A percentile compares a stretch with the other conserved stretches of the same genome.
Evolutionary conservation across 2,329 filamentous ascomycete species (phyloP).

Genomic region (Fusarium burgessii): DNA sequence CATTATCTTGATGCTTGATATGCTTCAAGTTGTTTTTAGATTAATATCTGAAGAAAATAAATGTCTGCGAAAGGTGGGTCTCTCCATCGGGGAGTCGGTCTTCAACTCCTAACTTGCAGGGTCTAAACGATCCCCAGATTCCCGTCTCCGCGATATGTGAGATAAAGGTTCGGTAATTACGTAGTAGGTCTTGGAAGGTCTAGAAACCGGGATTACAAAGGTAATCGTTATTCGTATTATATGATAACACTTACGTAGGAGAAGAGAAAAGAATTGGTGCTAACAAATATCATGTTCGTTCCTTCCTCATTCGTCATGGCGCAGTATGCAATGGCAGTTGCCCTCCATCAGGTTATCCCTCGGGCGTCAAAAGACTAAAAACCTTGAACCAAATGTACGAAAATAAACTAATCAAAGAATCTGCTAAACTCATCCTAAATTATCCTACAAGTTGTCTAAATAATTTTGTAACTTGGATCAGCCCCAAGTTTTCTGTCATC

Average conservation of each 20-base stretch:
- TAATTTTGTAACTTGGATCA: no score
- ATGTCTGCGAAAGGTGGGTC: not conserved
- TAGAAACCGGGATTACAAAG: not conserved
- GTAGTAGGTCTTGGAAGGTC: not conserved
- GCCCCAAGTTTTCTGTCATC: no score
- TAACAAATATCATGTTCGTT: not conserved
- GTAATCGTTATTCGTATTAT: not conserved
- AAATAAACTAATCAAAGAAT: no score
- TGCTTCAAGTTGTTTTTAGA: not conserved
- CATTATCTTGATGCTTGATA: not conserved
- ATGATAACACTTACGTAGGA: not conserved
- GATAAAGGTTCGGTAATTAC: conserved; percentile 7
- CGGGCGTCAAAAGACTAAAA: no score
- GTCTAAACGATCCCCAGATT: not conserved
- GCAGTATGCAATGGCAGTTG: not conserved
- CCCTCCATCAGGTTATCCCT: no score
- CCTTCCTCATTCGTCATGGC: not conserved
- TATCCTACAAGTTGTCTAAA: no score
- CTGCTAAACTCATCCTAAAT: no score
- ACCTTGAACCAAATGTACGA: no score
- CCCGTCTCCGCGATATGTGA: not conserved
- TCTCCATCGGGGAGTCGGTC: not conserved
- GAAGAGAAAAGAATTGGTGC: not conserved
- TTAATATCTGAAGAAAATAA: not conserved
- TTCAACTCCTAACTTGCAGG: not conserved